Evolutionary conservation across 805 yeast species (phyloP).

Genomic region (Wickerhamiella occidentalis): DNA sequence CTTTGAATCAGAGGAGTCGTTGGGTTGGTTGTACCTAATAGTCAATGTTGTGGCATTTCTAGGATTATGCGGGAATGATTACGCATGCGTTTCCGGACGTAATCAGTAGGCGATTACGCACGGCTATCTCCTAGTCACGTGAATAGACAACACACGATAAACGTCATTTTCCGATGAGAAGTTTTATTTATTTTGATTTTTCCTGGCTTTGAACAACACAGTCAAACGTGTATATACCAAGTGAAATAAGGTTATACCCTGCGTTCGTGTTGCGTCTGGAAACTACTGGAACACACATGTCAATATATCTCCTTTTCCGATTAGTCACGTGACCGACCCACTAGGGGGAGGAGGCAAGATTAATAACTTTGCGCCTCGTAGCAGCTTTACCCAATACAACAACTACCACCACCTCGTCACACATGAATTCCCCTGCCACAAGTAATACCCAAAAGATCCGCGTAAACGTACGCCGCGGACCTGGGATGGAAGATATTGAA

Average conservation of each 20-base stretch:
- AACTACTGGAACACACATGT: neutral
- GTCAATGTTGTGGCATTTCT: neutral
- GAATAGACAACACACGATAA: neutral
- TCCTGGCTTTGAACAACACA: no score
- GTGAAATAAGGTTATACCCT: no score
- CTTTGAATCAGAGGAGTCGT: no score
- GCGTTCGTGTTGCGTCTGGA: no score
- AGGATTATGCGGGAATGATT: neutral
- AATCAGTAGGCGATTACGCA: conserved; percentile 1
- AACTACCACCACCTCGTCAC: neutral
- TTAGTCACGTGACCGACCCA: neutral
- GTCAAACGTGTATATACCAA: no score
- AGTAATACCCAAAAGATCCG: conserved; percentile 12
- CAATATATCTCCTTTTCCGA: no score
- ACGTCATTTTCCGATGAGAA: neutral
- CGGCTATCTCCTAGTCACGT: neutral
- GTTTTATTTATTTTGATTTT: neutral
- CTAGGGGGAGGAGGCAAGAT: neutral
- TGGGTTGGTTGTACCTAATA: no score
- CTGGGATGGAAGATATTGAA: conserved; percentile 19
- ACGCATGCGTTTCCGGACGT: neutral
- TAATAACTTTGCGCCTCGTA: conserved; percentile 3
- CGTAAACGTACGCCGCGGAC: conserved; percentile 20
- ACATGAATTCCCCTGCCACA: neutral
- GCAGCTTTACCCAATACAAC: conserved; percentile 1